These are phyloP conservation scores for Chrysoporthe puriensis DNA, from an alignment of 2,329 filamentous ascomycete genomes.

Conservation along the genomic window DNA sequence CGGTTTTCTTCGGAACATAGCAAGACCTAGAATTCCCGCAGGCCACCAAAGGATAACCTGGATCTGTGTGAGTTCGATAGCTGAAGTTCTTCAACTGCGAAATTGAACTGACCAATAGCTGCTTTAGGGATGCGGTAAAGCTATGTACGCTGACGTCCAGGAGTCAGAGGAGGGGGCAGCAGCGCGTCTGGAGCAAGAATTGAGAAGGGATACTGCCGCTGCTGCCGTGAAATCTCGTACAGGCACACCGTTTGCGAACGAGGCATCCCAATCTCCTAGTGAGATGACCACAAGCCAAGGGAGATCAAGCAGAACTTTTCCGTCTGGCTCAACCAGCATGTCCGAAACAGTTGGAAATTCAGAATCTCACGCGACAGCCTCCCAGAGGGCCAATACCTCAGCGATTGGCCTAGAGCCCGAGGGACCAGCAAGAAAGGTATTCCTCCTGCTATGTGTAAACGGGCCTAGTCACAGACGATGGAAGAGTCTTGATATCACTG, in stretches of 20 bases:
- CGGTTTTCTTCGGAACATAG: not conserved
- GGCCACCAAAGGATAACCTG: not conserved
- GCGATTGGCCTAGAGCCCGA: not conserved
- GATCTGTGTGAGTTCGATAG: not conserved
- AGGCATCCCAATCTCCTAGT: not conserved
- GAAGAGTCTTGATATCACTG: not conserved
- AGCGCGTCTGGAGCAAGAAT: not conserved
- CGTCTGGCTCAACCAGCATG: not conserved
- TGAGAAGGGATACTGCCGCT: not conserved
- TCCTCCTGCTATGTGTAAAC: not conserved
- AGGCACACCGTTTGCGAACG: not conserved
- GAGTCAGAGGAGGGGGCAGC: not conserved
- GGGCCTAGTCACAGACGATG: not conserved
- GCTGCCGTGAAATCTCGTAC: not conserved
- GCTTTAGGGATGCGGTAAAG: not conserved
- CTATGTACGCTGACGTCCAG: not conserved
- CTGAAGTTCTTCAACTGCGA: not conserved
- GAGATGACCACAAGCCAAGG: not conserved
- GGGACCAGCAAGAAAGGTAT: not conserved
- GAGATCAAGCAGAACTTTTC: not conserved
- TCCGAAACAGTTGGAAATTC: not conserved
- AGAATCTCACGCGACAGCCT: not conserved
- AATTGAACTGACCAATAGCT: not conserved
- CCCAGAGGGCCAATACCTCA: not conserved
- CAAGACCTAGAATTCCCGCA: not conserved